phyloP scores from a whole-genome alignment of 176 grass and related monocot genomes.

The Lolium multiflorum region DNA sequence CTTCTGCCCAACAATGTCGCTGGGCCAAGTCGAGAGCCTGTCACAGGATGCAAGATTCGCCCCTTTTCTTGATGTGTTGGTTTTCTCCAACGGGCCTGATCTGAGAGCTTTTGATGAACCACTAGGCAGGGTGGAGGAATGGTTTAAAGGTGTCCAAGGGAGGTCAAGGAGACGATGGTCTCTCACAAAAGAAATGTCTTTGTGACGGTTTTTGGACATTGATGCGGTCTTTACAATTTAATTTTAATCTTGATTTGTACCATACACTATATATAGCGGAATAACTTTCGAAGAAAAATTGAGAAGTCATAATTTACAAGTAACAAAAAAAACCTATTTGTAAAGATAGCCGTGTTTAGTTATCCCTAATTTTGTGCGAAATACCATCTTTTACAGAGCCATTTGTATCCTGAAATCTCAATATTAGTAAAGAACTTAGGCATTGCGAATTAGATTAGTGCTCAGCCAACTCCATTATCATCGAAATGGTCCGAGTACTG shows the following conservation, averaged over 20 bases:
- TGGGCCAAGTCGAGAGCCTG: neutral
- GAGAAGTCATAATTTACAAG: neutral
- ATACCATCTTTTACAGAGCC: neutral
- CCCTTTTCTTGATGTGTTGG: neutral
- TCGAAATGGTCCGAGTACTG: no score
- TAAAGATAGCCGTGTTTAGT: neutral
- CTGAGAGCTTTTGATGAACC: neutral
- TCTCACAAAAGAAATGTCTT: neutral
- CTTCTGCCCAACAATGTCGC: neutral
- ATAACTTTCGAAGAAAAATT: no score
- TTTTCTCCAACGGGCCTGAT: neutral
- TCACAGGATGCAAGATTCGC: conserved; percentile 28
- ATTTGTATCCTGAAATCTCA: no score
- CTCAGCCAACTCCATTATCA: no score
- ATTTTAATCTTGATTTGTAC: no score
- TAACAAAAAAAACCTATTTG: neutral
- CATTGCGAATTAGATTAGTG: no score
- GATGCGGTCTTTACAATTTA: neutral
- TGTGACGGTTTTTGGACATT: neutral
- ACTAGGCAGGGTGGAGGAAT: neutral
- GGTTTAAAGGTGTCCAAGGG: neutral
- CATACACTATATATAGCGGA: no score
- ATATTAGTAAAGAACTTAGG: no score
- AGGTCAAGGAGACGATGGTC: neutral
- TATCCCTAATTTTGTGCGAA: neutral